Evolutionary conservation across 352 stramenopile species (phyloP).

Genomic region (Lagenidium giganteum): DNA sequence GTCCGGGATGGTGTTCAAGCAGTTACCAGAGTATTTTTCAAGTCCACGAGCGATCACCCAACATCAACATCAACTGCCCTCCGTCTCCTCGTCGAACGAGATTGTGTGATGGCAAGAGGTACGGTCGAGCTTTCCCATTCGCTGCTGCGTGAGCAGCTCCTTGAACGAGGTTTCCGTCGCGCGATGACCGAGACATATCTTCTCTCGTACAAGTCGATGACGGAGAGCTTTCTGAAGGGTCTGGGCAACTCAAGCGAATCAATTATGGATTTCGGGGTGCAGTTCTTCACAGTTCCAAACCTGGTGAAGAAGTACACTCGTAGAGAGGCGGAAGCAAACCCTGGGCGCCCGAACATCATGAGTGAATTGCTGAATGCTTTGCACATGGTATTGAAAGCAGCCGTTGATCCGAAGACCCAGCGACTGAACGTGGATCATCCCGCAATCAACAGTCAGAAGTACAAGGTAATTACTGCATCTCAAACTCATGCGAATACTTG

Average conservation of each 20-base stretch:
- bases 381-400: constrained; percentile 54
- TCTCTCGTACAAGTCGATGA: constrained; percentile 66
- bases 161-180: constrained; percentile 62
- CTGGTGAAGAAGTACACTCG: constrained; percentile 76
- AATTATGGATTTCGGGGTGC: constrained; percentile 86
- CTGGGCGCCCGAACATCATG: constrained; percentile 54
- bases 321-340: constrained; percentile 37
- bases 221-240: constrained; percentile 67
- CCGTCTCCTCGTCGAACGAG: constrained; percentile 57
- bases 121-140: constrained; percentile 50
- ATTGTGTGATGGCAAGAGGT: constrained; percentile 58
- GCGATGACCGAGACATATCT: constrained; percentile 77
- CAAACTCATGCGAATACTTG: too few species aligned
- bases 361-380: constrained; percentile 54
- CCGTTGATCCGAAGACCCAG: constrained; percentile 30
- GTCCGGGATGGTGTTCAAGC: constrained; percentile 57
- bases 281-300: constrained; percentile 81
- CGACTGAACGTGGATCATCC: constrained; percentile 70
- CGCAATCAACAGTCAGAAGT: constrained; percentile 79
- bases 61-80: constrained; percentile 24
- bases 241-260: constrained; percentile 80
- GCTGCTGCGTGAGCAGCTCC: constrained; percentile 73
- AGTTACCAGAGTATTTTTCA: constrained; percentile 44
- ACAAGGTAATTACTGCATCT: constrained; percentile 81
- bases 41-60: constrained; percentile 1